Base-by-base conservation (phyloP, 1,139 yeast species). In the Suhomyces terraborum region DNA sequence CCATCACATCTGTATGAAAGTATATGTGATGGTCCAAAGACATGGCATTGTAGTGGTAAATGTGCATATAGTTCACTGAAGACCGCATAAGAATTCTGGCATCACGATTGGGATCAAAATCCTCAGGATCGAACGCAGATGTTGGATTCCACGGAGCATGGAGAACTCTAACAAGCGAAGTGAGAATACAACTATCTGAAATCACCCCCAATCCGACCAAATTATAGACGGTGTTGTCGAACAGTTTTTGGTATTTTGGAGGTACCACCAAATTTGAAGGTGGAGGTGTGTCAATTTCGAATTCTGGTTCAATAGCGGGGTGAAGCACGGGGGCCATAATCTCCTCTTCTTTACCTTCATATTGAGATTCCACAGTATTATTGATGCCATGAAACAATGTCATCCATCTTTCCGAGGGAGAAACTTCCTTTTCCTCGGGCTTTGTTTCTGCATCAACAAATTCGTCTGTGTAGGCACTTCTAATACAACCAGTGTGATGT, bases 121-220 rank as follows among this genome's bases (percentile, higher is more conserved):
- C 69, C 32, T 61, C 59, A 21, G 54, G 55, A 7, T 66, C 54
- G 32, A 64, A 59, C 26, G 61, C 56, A 12, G 2, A 8, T 1
- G 77, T 66, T 3, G 75, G 73, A 43, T 72, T 69, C 75, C 76
- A 72, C 2, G 74, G 71, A 33, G 70, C 55, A 47, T 72, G 77
- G 19, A 72, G 56, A 2, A 69, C 60, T 26, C 78, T 51, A 2
- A 76, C 75, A 52, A 72, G 50, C 1, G 77, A 69, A 10, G 78
- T 72, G 31, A 73, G 58, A 17, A 73, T 56, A 6, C 66, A 73
- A 8, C 70, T 59, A 49, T 73, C 78, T 7, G 73, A 62, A 19
- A 70, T 49, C 40, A 67, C 66, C 1, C 72, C 76, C 38, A 73
- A 52, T 0, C 74, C 77, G 5, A 71, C 61, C 40, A 53, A 64